A percentile compares a stretch with the other conserved stretches of the same genome.
Evolutionary conservation across 2,329 filamentous ascomycete species (phyloP).

Genomic region (Aspergillus sp.): DNA sequence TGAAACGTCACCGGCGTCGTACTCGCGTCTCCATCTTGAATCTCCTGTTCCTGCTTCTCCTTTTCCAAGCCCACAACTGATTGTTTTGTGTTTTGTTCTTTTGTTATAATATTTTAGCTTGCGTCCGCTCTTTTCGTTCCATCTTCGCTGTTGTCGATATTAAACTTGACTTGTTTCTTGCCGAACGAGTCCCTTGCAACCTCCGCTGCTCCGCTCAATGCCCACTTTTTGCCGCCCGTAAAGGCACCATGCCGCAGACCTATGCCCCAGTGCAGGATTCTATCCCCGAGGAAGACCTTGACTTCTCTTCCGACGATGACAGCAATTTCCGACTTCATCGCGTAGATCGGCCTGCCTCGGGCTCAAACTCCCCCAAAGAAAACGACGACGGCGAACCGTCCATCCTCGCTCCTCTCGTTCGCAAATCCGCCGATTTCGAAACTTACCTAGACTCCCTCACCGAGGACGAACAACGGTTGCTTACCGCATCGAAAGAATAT

Average conservation of each 20-base stretch:
- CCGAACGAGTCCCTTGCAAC: neutral
- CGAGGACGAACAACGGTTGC: constrained; percentile 24
- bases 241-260: constrained; percentile 16
- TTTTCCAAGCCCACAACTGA: neutral
- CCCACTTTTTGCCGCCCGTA: neutral
- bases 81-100: neutral
- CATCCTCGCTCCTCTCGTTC: constrained; percentile 13
- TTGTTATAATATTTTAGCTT: neutral
- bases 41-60: neutral
- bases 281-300: constrained; percentile 20
- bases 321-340: constrained; percentile 15
- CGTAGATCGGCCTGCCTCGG: constrained; percentile 11
- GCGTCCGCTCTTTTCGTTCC: neutral
- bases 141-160: neutral
- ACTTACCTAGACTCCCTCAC: constrained; percentile 24
- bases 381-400: constrained; percentile 9
- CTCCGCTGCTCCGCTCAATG: neutral
- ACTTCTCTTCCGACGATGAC: constrained; percentile 10
- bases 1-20: neutral
- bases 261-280: constrained; percentile 19
- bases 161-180: neutral
- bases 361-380: constrained; percentile 1
- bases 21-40: neutral
- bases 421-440: constrained; percentile 23
- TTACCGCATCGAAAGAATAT: constrained; percentile 20